Evolutionary conservation across 208 protist species (phyloP), one percentile per base, ranked within the genome.

Genomic region (Novymonas esmeraldas): DNA sequence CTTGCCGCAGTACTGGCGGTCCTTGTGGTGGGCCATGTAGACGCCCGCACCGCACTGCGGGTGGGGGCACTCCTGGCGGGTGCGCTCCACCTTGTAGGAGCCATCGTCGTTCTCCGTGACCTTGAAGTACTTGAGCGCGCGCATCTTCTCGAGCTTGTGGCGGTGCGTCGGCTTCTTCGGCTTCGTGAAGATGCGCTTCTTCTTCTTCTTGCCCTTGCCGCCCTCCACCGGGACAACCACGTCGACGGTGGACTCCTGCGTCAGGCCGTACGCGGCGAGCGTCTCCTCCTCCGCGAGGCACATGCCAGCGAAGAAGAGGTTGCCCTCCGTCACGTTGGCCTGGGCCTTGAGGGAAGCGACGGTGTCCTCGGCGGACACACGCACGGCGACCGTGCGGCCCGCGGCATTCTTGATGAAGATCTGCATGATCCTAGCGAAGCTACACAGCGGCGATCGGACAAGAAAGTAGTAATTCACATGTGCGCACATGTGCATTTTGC

Each of bases 181-280:
- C 78, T 98, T 99, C 81, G 98, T 99, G 84, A 95, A 97, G 92
- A 99, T 98, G 89, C 99, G 99, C 97, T 99, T 99, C 84, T 98
- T 98, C 98, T 99, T 99, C 92, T 99, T 99, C 85, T 98, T 98
- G 73, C 97, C 98, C 87, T 94, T 96, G 72, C 92, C 92, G 48
- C 92, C 92, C 78, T 94, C 82, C 16, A 98, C 86, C 28, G 94
- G 87, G 57, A 98, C 60, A 28, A 97, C 82, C 28, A 91, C 85
- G 59, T 97, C 77, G 48, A 98, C 78, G 52, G 95, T 98, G 78
- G 88, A 90, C 79, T 95, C 93, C 49, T 76, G 72, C 55, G 90
- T 73, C 36, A 96, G 84, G 36, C 79, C 73, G 79, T 86, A 95
- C 39, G 82, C 72, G 48, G 80, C 79, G 49, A 97, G 81, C 28